Conservation (phyloP, 2,329 filamentous ascomycete species). For the Colletotrichum eremochloae region DNA sequence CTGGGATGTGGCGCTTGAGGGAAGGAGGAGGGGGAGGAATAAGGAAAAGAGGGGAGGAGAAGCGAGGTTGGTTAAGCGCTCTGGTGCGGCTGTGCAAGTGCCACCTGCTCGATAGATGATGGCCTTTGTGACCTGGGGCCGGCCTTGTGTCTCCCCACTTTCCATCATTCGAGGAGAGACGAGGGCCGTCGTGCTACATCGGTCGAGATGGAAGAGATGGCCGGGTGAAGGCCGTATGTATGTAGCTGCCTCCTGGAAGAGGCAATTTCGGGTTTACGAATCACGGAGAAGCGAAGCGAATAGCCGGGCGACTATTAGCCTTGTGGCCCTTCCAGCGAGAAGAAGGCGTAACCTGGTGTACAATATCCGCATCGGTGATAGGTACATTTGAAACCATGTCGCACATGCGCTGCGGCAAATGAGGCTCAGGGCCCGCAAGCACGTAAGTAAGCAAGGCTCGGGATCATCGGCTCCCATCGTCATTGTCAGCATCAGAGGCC, state of each 20-base stretch:
- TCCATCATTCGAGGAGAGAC: background rate
- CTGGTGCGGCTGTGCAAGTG: constrained; percentile 38
- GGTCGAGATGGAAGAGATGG: constrained; percentile 6
- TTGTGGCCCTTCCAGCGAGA: background rate
- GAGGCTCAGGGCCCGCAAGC: background rate
- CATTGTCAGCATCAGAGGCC: constrained; percentile 21
- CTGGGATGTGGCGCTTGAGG: constrained; percentile 26
- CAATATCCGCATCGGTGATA: background rate
- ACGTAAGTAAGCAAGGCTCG: constrained; percentile 8
- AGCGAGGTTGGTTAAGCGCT: constrained; percentile 27
- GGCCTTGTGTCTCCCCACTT: background rate
- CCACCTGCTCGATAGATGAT: background rate
- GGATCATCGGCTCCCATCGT: constrained; percentile 9
- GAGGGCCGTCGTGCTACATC: background rate
- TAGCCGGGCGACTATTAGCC: background rate
- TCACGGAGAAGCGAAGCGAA: background rate
- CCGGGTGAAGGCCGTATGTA: background rate
- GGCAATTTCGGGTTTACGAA: constrained; percentile 4
- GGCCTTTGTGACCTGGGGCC: too few species aligned
- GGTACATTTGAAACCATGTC: constrained; percentile 12
- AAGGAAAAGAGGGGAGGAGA: background rate
- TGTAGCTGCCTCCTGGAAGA: too few species aligned
- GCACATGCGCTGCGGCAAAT: constrained; percentile 22
- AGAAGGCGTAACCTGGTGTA: background rate
- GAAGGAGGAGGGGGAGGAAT: background rate